phyloP scores from a whole-genome alignment of 257 asterid genomes.

The Henckelia pumila region DNA sequence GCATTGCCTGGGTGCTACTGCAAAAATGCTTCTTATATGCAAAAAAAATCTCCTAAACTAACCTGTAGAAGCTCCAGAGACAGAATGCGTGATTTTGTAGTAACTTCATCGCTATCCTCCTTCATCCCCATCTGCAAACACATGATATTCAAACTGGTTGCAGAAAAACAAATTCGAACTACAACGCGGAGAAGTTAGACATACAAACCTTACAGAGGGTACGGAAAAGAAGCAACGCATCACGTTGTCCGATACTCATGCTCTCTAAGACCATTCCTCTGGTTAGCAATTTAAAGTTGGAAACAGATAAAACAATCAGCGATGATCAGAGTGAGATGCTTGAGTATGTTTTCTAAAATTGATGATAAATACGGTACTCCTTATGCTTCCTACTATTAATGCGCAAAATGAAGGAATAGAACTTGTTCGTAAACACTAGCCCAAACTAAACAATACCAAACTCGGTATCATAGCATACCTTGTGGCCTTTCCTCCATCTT shows the following conservation, averaged over 20 bases:
- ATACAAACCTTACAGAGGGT: slow-evolving; percentile 96
- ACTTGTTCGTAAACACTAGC: slow-evolving; percentile 22
- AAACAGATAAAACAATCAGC: slow-evolving; percentile 27
- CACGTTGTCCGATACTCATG: slow-evolving; percentile 77
- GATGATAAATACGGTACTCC: slow-evolving; percentile 20
- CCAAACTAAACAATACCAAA: slow-evolving; percentile 26
- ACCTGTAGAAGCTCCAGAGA: slow-evolving; percentile 99
- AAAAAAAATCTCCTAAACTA: slow-evolving; percentile 26
- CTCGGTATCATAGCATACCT: slow-evolving; percentile 46
- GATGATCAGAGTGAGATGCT: slow-evolving; percentile 16
- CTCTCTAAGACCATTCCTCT: slow-evolving; percentile 77
- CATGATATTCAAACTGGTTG: slow-evolving; percentile 29
- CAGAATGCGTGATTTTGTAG: slow-evolving; percentile 81
- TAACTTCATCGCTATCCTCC: slow-evolving; percentile 91
- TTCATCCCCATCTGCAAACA: slow-evolving; percentile 94
- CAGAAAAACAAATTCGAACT: slow-evolving; percentile 24
- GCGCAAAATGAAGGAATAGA: slow-evolving; percentile 19
- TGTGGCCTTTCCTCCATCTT: slow-evolving; percentile 82
- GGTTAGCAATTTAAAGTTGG: slow-evolving; percentile 31
- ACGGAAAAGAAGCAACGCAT: slow-evolving; percentile 92
- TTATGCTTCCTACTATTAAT: slow-evolving; percentile 17
- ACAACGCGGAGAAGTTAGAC: slow-evolving; percentile 17
- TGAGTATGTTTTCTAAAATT: slow-evolving; percentile 16
- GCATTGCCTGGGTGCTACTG: slow-evolving; percentile 20
- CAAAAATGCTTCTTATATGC: slow-evolving; percentile 19